Evolutionary conservation across 805 yeast genomes (phyloP).

Genomic region (Crinitomyces ghanaensis): DNA sequence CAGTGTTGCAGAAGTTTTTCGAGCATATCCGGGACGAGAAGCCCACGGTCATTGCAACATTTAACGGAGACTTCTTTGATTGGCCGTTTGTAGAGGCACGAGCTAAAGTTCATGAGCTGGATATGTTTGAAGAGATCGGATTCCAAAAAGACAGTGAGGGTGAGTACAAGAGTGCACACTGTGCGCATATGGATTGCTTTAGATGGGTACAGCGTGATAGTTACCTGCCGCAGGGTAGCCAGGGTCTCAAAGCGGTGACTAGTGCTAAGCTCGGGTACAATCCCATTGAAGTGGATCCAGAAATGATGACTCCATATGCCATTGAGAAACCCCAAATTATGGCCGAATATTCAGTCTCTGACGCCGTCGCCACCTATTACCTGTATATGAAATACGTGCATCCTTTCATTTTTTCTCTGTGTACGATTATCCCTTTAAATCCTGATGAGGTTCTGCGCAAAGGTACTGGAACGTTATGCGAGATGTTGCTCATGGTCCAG

Average conservation of each 20-base stretch:
- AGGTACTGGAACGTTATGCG: constrained; percentile 98
- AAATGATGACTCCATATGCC: constrained; percentile 96
- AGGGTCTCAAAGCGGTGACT: constrained; percentile 96
- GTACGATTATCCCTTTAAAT: constrained; percentile 88
- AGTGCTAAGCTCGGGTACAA: constrained; percentile 91
- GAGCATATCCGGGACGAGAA: constrained; percentile 79
- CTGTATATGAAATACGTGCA: constrained; percentile 93
- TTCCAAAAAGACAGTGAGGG: constrained; percentile 82
- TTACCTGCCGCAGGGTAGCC: constrained; percentile 95
- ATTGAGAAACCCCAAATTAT: constrained; percentile 82
- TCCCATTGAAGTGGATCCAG: constrained; percentile 95
- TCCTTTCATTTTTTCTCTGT: constrained; percentile 90
- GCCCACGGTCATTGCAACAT: constrained; percentile 97
- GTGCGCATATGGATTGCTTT: constrained; percentile 95
- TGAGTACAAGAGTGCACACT: constrained; percentile 83
- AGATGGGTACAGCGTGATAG: constrained; percentile 98
- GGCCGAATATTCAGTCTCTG: constrained; percentile 97
- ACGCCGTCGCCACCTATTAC: constrained; percentile 97
- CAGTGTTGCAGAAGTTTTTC: constrained; percentile 62
- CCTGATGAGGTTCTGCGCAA: constrained; percentile 94
- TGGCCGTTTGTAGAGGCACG: constrained; percentile 97
- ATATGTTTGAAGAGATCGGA: constrained; percentile 89
- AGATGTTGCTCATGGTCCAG: constrained; percentile 91
- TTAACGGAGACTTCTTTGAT: constrained; percentile 97
- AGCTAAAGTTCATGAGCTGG: constrained; percentile 69